Conservation (phyloP, 179 eudicot species). For the Carnegiea gigantea region DNA sequence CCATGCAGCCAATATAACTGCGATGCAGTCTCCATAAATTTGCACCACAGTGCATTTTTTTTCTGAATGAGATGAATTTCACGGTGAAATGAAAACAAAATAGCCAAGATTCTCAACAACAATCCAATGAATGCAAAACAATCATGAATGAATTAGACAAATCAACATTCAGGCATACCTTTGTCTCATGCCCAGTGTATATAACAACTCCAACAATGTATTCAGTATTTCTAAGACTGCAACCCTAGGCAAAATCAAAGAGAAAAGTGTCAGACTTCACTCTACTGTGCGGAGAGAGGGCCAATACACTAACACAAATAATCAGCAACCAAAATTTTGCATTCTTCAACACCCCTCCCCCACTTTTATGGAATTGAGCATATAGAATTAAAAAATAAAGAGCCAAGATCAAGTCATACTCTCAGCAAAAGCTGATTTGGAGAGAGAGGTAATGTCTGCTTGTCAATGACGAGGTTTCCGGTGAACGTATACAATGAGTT, state of each 20-base stretch:
- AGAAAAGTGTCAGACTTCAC: constrained; percentile 20
- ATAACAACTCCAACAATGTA: constrained; percentile 84
- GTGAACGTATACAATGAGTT: constrained; percentile 96
- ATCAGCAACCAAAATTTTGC: background rate
- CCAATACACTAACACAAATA: background rate
- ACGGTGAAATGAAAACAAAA: background rate
- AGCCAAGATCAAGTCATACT: constrained; percentile 42
- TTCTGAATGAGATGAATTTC: background rate
- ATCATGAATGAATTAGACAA: background rate
- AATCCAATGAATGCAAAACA: background rate
- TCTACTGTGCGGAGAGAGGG: background rate
- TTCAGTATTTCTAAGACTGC: constrained; percentile 92
- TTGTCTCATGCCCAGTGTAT: constrained; percentile 94
- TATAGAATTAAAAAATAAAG: background rate
- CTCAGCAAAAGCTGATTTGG: constrained; percentile 95
- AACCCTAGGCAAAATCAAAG: constrained; percentile 61
- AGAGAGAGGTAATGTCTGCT: constrained; percentile 88
- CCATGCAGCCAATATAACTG: background rate
- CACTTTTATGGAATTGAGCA: background rate
- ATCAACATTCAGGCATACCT: constrained; percentile 40
- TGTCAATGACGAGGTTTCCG: constrained; percentile 81
- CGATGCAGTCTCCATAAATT: background rate
- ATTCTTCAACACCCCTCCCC: background rate
- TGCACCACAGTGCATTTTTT: background rate
- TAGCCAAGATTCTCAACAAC: background rate